phyloP scores from a whole-genome alignment of 352 stramenopile species.

The Phytopythium vexans region DNA sequence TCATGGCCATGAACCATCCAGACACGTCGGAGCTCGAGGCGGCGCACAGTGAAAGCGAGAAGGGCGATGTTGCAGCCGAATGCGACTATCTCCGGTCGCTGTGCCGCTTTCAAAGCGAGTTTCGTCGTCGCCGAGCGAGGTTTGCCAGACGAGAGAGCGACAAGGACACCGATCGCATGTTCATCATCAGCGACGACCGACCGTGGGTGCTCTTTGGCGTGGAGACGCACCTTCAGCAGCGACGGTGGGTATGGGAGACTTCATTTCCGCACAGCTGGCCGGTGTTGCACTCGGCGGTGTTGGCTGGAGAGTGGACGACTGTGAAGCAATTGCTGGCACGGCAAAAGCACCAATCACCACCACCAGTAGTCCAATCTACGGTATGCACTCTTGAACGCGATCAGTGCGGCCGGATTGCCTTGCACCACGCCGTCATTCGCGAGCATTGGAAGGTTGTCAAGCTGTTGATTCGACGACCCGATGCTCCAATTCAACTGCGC shows the following conservation, averaged over 20 bases:
- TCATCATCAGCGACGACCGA: constrained; percentile 24
- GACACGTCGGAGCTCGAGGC: not conserved
- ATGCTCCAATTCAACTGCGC: constrained; percentile 41
- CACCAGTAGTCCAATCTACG: constrained; percentile 10
- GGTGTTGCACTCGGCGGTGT: not conserved
- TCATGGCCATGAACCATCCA: too few relatives aligned
- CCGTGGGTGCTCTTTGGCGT: constrained; percentile 45
- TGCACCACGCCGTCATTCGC: constrained; percentile 52
- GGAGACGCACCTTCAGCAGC: constrained; percentile 9
- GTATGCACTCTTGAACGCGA: constrained; percentile 33
- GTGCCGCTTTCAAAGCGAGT: constrained; percentile 4
- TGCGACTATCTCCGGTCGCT: constrained; percentile 5
- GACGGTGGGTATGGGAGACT: constrained; percentile 29
- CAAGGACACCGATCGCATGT: constrained; percentile 16
- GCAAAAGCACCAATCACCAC: not conserved
- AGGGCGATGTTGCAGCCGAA: not conserved
- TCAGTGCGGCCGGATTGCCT: constrained; percentile 28
- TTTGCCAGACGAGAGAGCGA: constrained; percentile 7
- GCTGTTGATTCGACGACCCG: constrained; percentile 24
- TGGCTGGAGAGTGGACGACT: not conserved
- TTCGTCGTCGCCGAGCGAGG: constrained; percentile 4
- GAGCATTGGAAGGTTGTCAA: constrained; percentile 30
- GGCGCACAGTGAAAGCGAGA: not conserved
- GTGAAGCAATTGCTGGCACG: constrained; percentile 4
- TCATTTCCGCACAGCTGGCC: not conserved